Conservation (phyloP, 2,329 filamentous ascomycete species). For the Stagonosporopsis cucurbitacearum region DNA sequence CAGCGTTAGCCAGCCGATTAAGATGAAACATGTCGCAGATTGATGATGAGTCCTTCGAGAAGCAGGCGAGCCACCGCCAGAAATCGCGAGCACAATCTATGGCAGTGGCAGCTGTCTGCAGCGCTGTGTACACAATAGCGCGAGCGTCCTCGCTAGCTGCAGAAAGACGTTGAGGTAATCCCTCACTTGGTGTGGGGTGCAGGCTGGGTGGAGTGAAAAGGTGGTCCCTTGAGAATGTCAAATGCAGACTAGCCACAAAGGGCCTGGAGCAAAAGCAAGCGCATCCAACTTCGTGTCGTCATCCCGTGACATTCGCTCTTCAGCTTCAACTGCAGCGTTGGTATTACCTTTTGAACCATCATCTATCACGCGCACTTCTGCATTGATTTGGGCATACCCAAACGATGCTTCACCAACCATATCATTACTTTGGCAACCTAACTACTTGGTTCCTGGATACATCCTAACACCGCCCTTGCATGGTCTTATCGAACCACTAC, state of each 20-base stretch:
- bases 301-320: constrained; percentile 11
- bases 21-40: constrained; percentile 19
- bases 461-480: constrained; percentile 39
- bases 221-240: constrained; percentile 10
- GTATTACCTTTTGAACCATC: not conserved
- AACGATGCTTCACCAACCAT: constrained; percentile 28
- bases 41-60: constrained; percentile 14
- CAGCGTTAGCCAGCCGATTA: constrained; percentile 6
- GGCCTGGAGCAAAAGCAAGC: not conserved
- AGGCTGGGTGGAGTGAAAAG: not conserved
- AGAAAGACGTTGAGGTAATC: constrained; percentile 7
- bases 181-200: constrained; percentile 15
- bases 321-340: not conserved
- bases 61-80: constrained; percentile 11
- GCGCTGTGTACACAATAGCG: constrained; percentile 9
- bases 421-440: constrained; percentile 22
- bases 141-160: constrained; percentile 4
- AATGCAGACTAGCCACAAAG: constrained; percentile 14
- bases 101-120: constrained; percentile 14
- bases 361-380: constrained; percentile 1
- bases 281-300: constrained; percentile 25
- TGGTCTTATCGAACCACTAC: constrained; percentile 31
- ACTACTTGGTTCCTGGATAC: constrained; percentile 33
- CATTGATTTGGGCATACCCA: constrained; percentile 11
- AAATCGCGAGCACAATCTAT: constrained; percentile 6